These are phyloP conservation scores for Picea glauca DNA, from an alignment of 75 land plant genomes.

Conservation along the genomic window DNA sequence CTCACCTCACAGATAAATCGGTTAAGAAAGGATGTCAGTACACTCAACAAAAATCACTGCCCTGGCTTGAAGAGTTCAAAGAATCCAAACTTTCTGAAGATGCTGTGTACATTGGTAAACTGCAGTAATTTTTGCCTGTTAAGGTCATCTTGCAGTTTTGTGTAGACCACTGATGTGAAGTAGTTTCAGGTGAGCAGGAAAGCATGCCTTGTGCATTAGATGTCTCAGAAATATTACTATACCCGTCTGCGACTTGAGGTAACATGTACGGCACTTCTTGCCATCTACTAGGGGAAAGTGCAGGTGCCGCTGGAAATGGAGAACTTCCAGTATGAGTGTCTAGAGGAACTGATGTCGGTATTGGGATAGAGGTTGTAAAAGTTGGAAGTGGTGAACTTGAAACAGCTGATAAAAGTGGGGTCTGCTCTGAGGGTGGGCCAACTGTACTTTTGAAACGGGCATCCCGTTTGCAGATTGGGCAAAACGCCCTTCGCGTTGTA, in stretches of 20 bases:
- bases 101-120: background rate
- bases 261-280: background rate
- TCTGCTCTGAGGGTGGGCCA: conserved; percentile 29
- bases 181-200: background rate
- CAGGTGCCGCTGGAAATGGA: background rate
- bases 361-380: conserved; percentile 10
- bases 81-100: conserved; percentile 7
- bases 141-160: background rate
- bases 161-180: conserved; percentile 10
- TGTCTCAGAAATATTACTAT: background rate
- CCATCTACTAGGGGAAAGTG: background rate
- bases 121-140: conserved; percentile 6
- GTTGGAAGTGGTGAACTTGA: background rate
- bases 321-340: background rate
- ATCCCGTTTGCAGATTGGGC: conserved; percentile 49
- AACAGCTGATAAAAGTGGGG: conserved; percentile 32
- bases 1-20: background rate
- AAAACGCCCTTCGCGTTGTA: conserved; percentile 34
- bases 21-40: background rate
- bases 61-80: conserved; percentile 10
- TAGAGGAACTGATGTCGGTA: conserved; percentile 10
- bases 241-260: background rate
- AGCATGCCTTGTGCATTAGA: conserved; percentile 6
- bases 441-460: conserved; percentile 18
- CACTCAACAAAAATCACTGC: conserved; percentile 1